Evolutionary conservation across 2,329 filamentous ascomycete genomes (phyloP).

Genomic region (Davidsoniella virescens): DNA sequence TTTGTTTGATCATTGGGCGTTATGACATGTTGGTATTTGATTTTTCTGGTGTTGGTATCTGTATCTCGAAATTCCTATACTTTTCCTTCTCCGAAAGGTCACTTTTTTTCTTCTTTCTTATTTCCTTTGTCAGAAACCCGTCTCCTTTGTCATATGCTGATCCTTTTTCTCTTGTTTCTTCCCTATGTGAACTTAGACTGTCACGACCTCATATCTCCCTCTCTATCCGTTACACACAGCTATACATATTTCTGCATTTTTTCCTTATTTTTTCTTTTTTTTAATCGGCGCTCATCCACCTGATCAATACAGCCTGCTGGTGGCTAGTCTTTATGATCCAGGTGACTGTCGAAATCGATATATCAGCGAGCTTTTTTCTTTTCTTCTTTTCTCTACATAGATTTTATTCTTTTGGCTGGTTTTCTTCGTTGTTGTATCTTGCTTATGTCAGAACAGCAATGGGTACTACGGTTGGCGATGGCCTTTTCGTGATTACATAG

Average conservation of each 20-base stretch:
- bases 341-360: too few relatives aligned
- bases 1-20: background rate
- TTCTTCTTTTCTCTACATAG: background rate
- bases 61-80: background rate
- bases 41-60: conserved; percentile 2
- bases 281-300: too few relatives aligned
- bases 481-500: background rate
- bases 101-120: background rate
- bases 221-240: background rate
- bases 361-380: background rate
- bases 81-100: background rate
- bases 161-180: background rate
- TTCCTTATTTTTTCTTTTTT: background rate
- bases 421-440: background rate
- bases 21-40: conserved; percentile 9
- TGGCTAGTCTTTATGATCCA: too few relatives aligned
- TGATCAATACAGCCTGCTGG: too few relatives aligned
- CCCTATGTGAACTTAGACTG: background rate
- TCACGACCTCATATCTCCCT: background rate
- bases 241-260: background rate
- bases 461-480: background rate
- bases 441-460: background rate
- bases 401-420: conserved; percentile 1
- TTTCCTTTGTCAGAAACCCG: conserved; percentile 8
- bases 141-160: conserved; percentile 15